phyloP scores from a whole-genome alignment of 2,329 filamentous ascomycete genomes.

The Niveomyces coronatus region DNA sequence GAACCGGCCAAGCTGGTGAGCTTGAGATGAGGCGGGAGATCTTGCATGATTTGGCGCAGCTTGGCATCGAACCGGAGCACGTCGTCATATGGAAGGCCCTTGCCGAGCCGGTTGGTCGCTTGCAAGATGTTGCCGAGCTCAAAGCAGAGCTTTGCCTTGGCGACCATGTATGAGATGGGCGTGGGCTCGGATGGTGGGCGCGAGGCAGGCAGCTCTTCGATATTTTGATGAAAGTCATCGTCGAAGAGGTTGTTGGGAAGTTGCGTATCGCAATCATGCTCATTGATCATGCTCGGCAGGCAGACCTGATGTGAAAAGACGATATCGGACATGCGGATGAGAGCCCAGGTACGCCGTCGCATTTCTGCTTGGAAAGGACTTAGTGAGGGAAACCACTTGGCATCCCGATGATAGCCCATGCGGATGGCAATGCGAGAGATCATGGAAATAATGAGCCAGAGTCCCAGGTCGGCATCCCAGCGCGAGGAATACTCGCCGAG shows the following conservation, averaged over 20 bases:
- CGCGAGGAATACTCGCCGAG: constrained; percentile 65
- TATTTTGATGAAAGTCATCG: constrained; percentile 64
- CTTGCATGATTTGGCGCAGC: constrained; percentile 50
- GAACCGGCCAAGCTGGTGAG: constrained; percentile 66
- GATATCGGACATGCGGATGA: constrained; percentile 63
- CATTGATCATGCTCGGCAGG: constrained; percentile 59
- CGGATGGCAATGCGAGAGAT: constrained; percentile 50
- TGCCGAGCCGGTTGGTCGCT: constrained; percentile 45
- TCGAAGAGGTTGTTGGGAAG: constrained; percentile 72
- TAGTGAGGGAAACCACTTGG: constrained; percentile 61
- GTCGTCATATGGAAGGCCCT: constrained; percentile 51
- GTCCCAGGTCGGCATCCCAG: constrained; percentile 61
- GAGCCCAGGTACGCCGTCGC: constrained; percentile 56
- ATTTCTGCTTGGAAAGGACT: constrained; percentile 70
- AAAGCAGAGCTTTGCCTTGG: constrained; percentile 56
- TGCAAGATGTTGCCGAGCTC: constrained; percentile 66
- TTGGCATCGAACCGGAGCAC: constrained; percentile 52
- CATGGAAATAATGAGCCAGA: constrained; percentile 48
- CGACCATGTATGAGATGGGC: constrained; percentile 69
- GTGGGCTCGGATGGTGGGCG: constrained; percentile 61
- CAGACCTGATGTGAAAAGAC: constrained; percentile 67
- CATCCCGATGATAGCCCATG: constrained; percentile 71
- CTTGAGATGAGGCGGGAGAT: constrained; percentile 70
- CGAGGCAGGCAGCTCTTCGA: constrained; percentile 55
- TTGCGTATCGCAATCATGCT: constrained; percentile 64